Conservation (phyloP, 164 flowering plant species). For the Aristolochia fimbriata region DNA sequence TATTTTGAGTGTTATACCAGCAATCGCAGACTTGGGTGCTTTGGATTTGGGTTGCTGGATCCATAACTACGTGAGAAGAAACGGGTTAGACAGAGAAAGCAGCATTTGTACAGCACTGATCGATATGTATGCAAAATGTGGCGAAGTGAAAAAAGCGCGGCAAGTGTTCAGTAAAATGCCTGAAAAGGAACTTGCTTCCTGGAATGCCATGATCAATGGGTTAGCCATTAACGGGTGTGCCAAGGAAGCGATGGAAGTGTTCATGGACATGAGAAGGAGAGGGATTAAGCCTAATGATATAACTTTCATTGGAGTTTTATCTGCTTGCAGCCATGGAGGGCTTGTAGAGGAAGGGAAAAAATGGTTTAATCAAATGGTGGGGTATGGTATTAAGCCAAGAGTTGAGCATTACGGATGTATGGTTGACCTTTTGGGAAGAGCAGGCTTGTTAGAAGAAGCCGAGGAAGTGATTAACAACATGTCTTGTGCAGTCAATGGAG, state of each 20-base stretch:
- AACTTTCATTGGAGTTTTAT: slow-evolving; percentile 61
- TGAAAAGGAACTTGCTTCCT: slow-evolving; percentile 36
- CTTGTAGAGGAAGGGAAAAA: slow-evolving; percentile 64
- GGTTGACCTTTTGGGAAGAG: slow-evolving; percentile 69
- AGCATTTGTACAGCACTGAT: slow-evolving; percentile 57
- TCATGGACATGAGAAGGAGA: slow-evolving; percentile 36
- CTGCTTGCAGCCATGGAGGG: slow-evolving; percentile 80
- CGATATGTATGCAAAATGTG: slow-evolving; percentile 83
- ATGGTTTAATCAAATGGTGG: slow-evolving; percentile 51
- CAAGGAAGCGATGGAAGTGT: slow-evolving; percentile 48
- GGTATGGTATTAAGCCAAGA: slow-evolving; percentile 29
- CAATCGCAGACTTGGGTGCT: slow-evolving; percentile 75
- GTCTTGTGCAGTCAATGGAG: slow-evolving; percentile 58
- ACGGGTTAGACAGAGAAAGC: slow-evolving; percentile 30
- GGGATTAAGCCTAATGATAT: slow-evolving; percentile 46
- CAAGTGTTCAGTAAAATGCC: slow-evolving; percentile 31
- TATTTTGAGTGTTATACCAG: slow-evolving; percentile 58
- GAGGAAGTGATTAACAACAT: slow-evolving; percentile 47
- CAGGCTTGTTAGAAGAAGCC: slow-evolving; percentile 70
- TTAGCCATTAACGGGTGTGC: slow-evolving; percentile 65
- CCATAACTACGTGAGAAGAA: slow-evolving; percentile 36
- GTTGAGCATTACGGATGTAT: slow-evolving; percentile 80
- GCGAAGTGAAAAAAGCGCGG: slow-evolving; percentile 48
- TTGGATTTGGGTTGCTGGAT: slow-evolving; percentile 62
- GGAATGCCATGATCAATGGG: slow-evolving; percentile 84